Base-by-base conservation (phyloP, 23 red algal species). In the Pyropia haitanensis region DNA sequence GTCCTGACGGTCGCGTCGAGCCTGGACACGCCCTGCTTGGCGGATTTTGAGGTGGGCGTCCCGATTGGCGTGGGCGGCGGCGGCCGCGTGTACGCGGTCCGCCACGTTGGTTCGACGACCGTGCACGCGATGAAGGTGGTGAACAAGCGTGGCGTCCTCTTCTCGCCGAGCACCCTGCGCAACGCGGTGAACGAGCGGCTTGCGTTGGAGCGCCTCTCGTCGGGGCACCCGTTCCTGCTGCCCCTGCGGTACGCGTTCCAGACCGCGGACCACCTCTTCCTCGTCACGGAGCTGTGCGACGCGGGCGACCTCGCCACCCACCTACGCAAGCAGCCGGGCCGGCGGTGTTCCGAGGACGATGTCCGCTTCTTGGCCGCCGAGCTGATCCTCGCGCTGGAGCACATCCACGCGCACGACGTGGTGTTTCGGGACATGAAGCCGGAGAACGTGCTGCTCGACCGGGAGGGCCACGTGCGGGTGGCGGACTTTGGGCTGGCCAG, bases 341-440 rank as follows among this genome's bases (percentile, higher is more conserved):
- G 71, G 9, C 79, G 65, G 31, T 77, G 84, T 19, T 39, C 69
- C 31, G 91, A 96, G 65, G 25, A 49, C 27, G 59, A 71, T 58
- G 78, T 53, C 5, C 56, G 71, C 49, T 27, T 68, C 12, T 80
- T 88, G 22, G 61, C 77, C 5, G 77, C 91, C 25, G 91, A 96
- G 73, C 60, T 96, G 25, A 76, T 87, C 22, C 69, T 96, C 7
- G 91, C 70, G 16, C 68, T 96, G 5, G 91, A 96, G 68, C 71
- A 85, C 44, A 59, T 88, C 18, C 91, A 96, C 58, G 52, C 32
- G 65, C 53, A 79, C 34, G 82, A 70, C 25, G 68, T 89, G 53
- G 82, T 88, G 15, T 96, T 89, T 49, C 73, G 91, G 20, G 91
- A 96, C 75, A 58, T 96, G 50, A 96, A 96, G 53, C 83, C 83